These are phyloP conservation scores for Lipomyces lipofer DNA, from an alignment of 805 yeast genomes.

Conservation along the genomic window DNA sequence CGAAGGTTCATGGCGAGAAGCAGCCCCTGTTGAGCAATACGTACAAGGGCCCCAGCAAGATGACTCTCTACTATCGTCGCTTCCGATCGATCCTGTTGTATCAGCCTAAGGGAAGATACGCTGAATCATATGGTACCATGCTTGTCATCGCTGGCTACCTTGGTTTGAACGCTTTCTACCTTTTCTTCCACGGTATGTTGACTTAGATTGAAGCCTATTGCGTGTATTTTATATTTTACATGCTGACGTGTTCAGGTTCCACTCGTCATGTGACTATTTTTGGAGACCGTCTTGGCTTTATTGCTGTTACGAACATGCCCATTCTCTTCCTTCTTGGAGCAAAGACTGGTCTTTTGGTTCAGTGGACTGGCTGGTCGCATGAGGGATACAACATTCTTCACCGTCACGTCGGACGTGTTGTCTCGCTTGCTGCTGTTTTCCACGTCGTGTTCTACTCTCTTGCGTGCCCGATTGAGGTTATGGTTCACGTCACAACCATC, in stretches of 20 bases:
- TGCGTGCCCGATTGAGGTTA: constrained; percentile 28
- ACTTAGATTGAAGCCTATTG: neutral
- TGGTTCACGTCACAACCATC: constrained; percentile 32
- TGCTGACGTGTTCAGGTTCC: constrained; percentile 9
- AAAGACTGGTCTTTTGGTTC: constrained; percentile 31
- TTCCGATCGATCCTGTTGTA: constrained; percentile 28
- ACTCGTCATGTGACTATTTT: constrained; percentile 30
- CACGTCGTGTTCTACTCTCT: constrained; percentile 29
- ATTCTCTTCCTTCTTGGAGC: constrained; percentile 32
- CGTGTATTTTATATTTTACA: neutral
- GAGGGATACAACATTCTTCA: constrained; percentile 32
- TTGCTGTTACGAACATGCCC: constrained; percentile 31
- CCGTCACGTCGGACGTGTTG: constrained; percentile 31
- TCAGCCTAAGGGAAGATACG: constrained; percentile 31
- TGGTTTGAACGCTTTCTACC: constrained; percentile 27
- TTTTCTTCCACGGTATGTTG: constrained; percentile 19
- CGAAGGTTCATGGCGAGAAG: constrained; percentile 30
- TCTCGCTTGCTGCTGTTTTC: constrained; percentile 27
- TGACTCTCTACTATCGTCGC: constrained; percentile 26
- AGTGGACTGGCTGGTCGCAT: constrained; percentile 33
- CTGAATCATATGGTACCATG: constrained; percentile 32
- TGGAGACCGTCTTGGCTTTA: constrained; percentile 31
- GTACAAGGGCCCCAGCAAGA: constrained; percentile 18
- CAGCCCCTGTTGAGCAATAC: constrained; percentile 29
- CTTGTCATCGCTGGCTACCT: constrained; percentile 29